These are phyloP conservation scores for Ascochyta lentis DNA, from an alignment of 2,329 filamentous ascomycete species.

Conservation along the genomic window DNA sequence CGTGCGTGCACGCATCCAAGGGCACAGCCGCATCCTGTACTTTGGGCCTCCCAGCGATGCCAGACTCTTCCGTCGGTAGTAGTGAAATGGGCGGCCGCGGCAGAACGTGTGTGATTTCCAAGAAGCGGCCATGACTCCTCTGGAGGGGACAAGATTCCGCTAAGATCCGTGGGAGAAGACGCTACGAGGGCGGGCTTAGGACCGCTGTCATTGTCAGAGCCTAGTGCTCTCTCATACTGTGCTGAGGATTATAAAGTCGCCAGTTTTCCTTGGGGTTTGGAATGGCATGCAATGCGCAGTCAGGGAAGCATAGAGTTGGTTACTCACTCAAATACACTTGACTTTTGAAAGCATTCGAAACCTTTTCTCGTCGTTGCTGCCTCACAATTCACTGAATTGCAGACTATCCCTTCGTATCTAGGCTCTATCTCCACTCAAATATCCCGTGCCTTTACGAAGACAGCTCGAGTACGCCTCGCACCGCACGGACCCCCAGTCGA, in stretches of 20 bases:
- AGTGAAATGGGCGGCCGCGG: background rate
- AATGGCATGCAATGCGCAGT: too few relatives aligned
- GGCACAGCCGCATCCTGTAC: conserved; percentile 10
- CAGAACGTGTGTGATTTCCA: conserved; percentile 4
- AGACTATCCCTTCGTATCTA: background rate
- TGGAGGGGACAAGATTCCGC: too few relatives aligned
- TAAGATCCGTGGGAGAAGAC: background rate
- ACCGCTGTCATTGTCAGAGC: conserved; percentile 11
- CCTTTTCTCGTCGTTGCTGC: background rate
- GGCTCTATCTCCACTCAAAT: background rate
- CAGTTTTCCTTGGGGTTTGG: background rate
- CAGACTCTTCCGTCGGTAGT: background rate
- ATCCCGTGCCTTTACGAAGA: conserved; percentile 3
- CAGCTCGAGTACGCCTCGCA: conserved; percentile 8
- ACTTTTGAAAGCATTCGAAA: background rate
- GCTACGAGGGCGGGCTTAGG: conserved; percentile 6
- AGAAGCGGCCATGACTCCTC: background rate
- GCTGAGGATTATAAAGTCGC: conserved; percentile 16
- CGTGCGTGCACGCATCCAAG: conserved; percentile 10
- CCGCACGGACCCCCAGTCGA: conserved; percentile 10
- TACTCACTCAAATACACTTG: background rate
- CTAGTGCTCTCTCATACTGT: conserved; percentile 12
- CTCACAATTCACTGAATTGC: background rate
- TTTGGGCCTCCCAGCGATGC: background rate
- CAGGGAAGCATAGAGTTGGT: too few relatives aligned